phyloP scores from a whole-genome alignment of 1,284 basidiomycete species.

The Malassezia arunalokei region DNA sequence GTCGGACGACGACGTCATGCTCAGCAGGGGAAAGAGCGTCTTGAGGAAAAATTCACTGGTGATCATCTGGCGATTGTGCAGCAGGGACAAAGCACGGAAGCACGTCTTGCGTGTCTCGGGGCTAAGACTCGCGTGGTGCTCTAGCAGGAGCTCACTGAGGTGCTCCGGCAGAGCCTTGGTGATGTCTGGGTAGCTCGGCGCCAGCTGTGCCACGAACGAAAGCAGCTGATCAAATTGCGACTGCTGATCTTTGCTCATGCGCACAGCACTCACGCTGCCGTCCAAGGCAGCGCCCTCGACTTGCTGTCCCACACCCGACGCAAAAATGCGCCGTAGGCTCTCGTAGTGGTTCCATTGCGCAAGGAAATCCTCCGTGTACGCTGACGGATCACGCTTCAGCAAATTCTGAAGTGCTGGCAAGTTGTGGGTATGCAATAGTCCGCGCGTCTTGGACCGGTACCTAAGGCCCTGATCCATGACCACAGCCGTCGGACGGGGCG shows the following conservation, averaged over 20 bases:
- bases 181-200: slow-evolving; percentile 34
- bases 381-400: slow-evolving; percentile 76
- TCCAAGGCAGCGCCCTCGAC: slow-evolving; percentile 4
- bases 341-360: slow-evolving; percentile 97
- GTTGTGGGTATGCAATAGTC: slow-evolving; percentile 47
- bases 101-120: slow-evolving; percentile 33
- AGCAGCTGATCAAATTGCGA: slow-evolving; percentile 33
- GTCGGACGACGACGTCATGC: slow-evolving; percentile 65
- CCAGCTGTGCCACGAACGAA: slow-evolving; percentile 55
- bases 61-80: slow-evolving; percentile 84
- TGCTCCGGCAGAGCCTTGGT: slow-evolving; percentile 28
- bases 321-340: slow-evolving; percentile 71
- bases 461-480: slow-evolving; percentile 33
- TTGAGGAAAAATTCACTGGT: slow-evolving; percentile 86
- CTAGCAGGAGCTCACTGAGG: slow-evolving; percentile 33
- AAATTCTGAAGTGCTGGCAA: slow-evolving; percentile 74
- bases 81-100: slow-evolving; percentile 53
- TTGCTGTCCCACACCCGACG: slow-evolving; percentile 26
- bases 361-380: slow-evolving; percentile 91
- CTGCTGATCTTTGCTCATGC: slow-evolving; percentile 29
- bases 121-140: slow-evolving; percentile 36
- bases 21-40: slow-evolving; percentile 81
- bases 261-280: not conserved
- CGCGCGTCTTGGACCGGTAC: slow-evolving; percentile 38
- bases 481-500: slow-evolving; percentile 19